phyloP scores from a whole-genome alignment of 1,139 yeast genomes.

The Taphrina pruni region DNA sequence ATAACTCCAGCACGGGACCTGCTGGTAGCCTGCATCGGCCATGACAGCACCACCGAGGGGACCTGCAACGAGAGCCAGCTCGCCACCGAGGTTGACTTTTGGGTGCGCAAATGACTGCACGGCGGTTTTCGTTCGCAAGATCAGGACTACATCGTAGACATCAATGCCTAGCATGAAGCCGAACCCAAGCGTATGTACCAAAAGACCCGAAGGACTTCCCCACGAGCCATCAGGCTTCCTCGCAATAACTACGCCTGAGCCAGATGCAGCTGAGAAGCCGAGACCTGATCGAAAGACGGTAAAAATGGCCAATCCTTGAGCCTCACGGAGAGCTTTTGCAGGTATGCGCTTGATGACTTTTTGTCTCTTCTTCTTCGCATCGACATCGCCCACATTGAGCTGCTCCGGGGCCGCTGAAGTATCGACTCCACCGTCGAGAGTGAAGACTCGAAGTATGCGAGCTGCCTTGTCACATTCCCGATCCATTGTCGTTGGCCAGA shows the following conservation, averaged over 20 bases:
- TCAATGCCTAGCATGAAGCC: constrained; percentile 37
- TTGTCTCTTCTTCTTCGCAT: constrained; percentile 34
- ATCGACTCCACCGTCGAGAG: constrained; percentile 27
- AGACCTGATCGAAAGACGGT: constrained; percentile 40
- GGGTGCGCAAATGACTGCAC: constrained; percentile 34
- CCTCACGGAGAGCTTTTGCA: constrained; percentile 32
- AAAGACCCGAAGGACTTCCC: constrained; percentile 33
- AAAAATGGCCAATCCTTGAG: constrained; percentile 39
- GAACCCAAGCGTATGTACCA: constrained; percentile 36
- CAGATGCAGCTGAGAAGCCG: constrained; percentile 32
- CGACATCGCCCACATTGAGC: constrained; percentile 23
- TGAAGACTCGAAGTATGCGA: constrained; percentile 36
- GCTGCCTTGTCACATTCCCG: constrained; percentile 36
- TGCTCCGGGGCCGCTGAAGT: constrained; percentile 3
- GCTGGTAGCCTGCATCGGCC: constrained; percentile 33
- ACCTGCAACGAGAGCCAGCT: constrained; percentile 34
- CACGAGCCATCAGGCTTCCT: constrained; percentile 34
- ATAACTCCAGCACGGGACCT: constrained; percentile 36
- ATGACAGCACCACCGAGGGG: constrained; percentile 30
- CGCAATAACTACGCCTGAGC: constrained; percentile 35
- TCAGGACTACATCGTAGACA: constrained; percentile 39
- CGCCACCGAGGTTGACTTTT: constrained; percentile 34
- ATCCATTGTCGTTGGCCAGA: constrained; percentile 38
- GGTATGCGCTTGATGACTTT: constrained; percentile 37
- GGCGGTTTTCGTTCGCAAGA: constrained; percentile 26